Percentiles rank a stretch among this genome's conserved stretches.
Conservation (phyloP, 352 stramenopile genomes). For the Phytophthora nicotianae region DNA sequence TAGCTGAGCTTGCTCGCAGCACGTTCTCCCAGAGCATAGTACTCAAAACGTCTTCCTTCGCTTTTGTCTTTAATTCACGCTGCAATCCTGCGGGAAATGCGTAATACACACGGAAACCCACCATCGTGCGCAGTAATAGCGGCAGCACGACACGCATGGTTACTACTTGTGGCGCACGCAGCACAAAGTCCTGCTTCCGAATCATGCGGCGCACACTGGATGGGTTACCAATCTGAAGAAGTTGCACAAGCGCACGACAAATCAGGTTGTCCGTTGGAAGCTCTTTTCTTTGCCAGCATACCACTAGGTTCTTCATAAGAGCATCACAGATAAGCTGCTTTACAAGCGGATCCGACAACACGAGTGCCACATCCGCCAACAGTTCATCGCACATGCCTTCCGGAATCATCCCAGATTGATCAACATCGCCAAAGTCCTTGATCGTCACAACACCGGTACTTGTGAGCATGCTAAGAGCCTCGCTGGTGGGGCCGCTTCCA, state of each 20-base stretch:
- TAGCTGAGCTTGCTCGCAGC: conserved; percentile 70
- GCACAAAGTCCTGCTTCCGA: conserved; percentile 82
- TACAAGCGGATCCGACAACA: conserved; percentile 77
- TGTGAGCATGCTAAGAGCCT: conserved; percentile 75
- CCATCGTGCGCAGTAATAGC: conserved; percentile 69
- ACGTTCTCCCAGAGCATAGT: conserved; percentile 71
- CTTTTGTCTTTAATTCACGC: conserved; percentile 43
- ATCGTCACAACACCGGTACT: conserved; percentile 65
- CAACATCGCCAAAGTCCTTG: conserved; percentile 74
- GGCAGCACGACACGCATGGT: conserved; percentile 83
- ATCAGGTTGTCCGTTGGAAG: conserved; percentile 85
- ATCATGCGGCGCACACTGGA: conserved; percentile 85
- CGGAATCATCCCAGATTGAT: conserved; percentile 82
- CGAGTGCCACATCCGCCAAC: conserved; percentile 76
- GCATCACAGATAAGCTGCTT: conserved; percentile 81
- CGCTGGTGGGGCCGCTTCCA: conserved; percentile 43
- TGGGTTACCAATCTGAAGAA: conserved; percentile 83
- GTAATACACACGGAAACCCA: conserved; percentile 50
- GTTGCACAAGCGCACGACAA: conserved; percentile 80
- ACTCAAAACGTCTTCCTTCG: conserved; percentile 57
- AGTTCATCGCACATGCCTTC: conserved; percentile 82
- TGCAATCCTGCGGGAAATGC: conserved; percentile 42
- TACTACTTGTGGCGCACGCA: conserved; percentile 77
- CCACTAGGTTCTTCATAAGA: conserved; percentile 69
- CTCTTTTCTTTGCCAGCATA: conserved; percentile 64